Conservation (phyloP, 1,284 basidiomycete genomes). For the Athelia sp. region DNA sequence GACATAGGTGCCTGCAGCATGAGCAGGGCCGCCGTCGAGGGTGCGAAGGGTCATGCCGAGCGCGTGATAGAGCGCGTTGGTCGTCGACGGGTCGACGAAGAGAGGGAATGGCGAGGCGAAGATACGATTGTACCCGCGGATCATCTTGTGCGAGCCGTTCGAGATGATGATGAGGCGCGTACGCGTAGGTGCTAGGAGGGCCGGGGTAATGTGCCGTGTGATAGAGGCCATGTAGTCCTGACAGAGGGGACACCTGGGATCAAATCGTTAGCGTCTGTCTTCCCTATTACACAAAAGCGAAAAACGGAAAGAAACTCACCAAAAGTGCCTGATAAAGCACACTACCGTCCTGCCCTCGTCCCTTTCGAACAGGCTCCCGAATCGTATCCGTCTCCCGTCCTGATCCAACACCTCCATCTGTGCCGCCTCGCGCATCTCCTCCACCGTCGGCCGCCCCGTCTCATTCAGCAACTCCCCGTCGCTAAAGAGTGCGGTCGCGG, state of each 20-base stretch:
- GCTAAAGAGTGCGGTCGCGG: no score
- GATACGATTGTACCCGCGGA: slow-evolving; percentile 64
- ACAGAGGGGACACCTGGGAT: slow-evolving; percentile 43
- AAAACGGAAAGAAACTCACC: slow-evolving; percentile 26
- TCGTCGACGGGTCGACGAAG: slow-evolving; percentile 69
- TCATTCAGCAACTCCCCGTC: no score
- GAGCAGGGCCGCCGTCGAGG: slow-evolving; percentile 32
- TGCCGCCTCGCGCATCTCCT: slow-evolving; percentile 38
- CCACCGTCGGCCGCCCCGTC: no score
- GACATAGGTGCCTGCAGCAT: slow-evolving; percentile 51
- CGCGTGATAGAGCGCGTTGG: slow-evolving; percentile 57
- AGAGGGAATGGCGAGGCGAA: slow-evolving; percentile 57
- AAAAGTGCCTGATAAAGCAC: slow-evolving; percentile 73
- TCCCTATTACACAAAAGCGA: no score
- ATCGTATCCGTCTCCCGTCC: slow-evolving; percentile 59
- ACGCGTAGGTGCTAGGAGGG: slow-evolving; percentile 47
- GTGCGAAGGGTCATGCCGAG: slow-evolving; percentile 71
- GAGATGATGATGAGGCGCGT: slow-evolving; percentile 70
- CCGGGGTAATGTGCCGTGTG: slow-evolving; percentile 42
- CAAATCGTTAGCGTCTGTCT: no score
- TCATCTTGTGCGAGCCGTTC: slow-evolving; percentile 72
- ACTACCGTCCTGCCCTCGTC: slow-evolving; percentile 56
- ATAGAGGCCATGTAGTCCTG: slow-evolving; percentile 83
- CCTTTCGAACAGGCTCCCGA: slow-evolving; percentile 62
- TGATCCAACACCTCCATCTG: slow-evolving; percentile 61